These are phyloP conservation scores for Abortiporus biennis DNA, from an alignment of 1,284 basidiomycete genomes.

Conservation along the genomic window DNA sequence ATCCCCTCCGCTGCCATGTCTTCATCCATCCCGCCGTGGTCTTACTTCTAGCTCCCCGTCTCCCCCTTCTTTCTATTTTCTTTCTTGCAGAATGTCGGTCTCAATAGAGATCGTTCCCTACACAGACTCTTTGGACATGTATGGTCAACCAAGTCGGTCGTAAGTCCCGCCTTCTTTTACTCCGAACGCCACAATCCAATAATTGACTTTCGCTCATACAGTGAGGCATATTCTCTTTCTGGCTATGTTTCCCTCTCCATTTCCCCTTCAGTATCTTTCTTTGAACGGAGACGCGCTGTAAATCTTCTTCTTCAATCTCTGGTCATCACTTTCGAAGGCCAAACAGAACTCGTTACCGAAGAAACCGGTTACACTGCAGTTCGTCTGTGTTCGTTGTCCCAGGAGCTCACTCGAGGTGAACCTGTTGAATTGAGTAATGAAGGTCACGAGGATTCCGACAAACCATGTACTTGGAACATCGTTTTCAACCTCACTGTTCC, in stretches of 20 bases:
- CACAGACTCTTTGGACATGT: conserved; percentile 52
- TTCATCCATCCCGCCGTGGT: background rate
- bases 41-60: background rate
- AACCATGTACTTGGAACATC: conserved; percentile 60
- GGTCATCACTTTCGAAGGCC: conserved; percentile 69
- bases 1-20: background rate
- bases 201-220: conserved; percentile 23
- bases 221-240: conserved; percentile 72
- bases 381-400: conserved; percentile 61
- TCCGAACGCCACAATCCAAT: too few relatives aligned
- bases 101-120: conserved; percentile 54
- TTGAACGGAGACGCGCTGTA: conserved; percentile 39
- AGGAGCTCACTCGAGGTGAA: conserved; percentile 47
- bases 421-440: conserved; percentile 59
- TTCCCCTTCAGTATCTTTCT: conserved; percentile 41
- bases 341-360: conserved; percentile 57
- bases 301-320: conserved; percentile 61
- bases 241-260: conserved; percentile 63
- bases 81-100: conserved; percentile 47
- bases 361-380: conserved; percentile 54
- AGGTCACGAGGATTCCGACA: conserved; percentile 44
- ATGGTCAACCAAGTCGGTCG: conserved; percentile 60
- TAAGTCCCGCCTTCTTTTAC: conserved; percentile 36
- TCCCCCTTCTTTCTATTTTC: conserved; percentile 2
- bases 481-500: conserved; percentile 68